Conservation (phyloP, 495 filamentous ascomycete genomes). For the Daldinia concentrica region DNA sequence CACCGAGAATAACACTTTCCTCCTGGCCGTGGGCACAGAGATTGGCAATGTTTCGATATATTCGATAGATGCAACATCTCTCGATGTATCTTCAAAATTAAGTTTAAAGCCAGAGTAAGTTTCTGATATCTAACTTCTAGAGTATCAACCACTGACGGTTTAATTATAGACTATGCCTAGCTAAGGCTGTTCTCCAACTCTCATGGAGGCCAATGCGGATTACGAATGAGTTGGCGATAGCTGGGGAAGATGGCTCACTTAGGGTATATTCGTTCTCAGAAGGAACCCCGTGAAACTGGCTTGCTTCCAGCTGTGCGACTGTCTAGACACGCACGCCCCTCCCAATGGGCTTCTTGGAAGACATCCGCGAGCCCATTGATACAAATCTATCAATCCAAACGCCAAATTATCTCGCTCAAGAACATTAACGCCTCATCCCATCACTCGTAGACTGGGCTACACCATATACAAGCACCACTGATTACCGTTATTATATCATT, state of each 20-base stretch:
- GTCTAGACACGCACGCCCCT: slow-evolving; percentile 10
- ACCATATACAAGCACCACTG: slow-evolving; percentile 17
- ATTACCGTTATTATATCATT: slow-evolving; percentile 37
- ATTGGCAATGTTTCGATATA: slow-evolving; percentile 62
- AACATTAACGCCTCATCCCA: slow-evolving; percentile 30
- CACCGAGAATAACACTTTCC: slow-evolving; percentile 51
- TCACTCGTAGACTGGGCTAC: slow-evolving; percentile 13
- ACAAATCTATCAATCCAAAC: slow-evolving; percentile 36
- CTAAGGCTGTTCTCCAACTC: slow-evolving; percentile 77
- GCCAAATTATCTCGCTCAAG: slow-evolving; percentile 22
- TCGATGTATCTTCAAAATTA: slow-evolving; percentile 55
- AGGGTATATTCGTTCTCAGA: slow-evolving; percentile 70
- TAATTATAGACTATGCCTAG: slow-evolving; percentile 61
- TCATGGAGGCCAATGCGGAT: slow-evolving; percentile 72
- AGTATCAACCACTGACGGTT: not conserved
- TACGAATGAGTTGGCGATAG: slow-evolving; percentile 71
- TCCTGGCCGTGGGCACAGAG: slow-evolving; percentile 76
- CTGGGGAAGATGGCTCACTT: slow-evolving; percentile 84
- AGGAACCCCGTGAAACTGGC: slow-evolving; percentile 20
- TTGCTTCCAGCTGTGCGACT: slow-evolving; percentile 14
- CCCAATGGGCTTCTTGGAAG: slow-evolving; percentile 6
- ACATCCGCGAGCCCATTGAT: slow-evolving; percentile 11
- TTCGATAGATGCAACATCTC: slow-evolving; percentile 52
- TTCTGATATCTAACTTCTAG: not conserved
- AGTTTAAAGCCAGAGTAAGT: slow-evolving; percentile 56